A percentile compares a stretch with the other conserved stretches of the same genome.
Conservation (phyloP, 345 rosid genomes). For the Bretschneidera sinensis region DNA sequence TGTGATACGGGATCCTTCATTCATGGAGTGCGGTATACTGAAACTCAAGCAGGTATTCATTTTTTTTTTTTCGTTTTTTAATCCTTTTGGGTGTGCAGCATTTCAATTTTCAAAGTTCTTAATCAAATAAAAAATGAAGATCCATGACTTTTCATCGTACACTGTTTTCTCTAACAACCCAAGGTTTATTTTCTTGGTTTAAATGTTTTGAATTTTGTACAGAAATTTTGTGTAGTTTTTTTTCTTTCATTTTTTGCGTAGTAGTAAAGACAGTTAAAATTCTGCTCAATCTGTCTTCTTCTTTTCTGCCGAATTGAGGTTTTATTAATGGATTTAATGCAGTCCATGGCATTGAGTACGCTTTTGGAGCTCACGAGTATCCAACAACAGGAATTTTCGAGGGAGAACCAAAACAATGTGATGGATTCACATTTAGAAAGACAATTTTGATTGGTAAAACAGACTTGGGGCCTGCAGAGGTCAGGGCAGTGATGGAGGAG, state of each 20-base stretch:
- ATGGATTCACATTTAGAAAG: constrained; percentile 84
- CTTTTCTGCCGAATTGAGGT: not conserved
- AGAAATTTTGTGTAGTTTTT: not conserved
- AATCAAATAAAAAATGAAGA: too few relatives aligned
- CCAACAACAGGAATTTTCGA: constrained; percentile 94
- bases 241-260: not conserved
- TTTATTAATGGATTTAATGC: constrained; percentile 16
- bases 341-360: constrained; percentile 96
- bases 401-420: constrained; percentile 86
- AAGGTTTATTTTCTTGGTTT: not conserved
- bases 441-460: constrained; percentile 85
- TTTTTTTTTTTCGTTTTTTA: too few relatives aligned
- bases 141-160: too few relatives aligned
- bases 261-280: too few relatives aligned
- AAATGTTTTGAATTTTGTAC: not conserved
- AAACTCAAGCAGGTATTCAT: too few relatives aligned
- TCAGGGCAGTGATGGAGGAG: constrained; percentile 76
- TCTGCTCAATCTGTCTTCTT: too few relatives aligned
- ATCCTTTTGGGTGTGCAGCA: too few relatives aligned
- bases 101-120: too few relatives aligned
- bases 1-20: too few relatives aligned
- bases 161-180: not conserved
- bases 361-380: constrained; percentile 94
- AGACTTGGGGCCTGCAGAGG: constrained; percentile 54
- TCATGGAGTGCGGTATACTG: too few relatives aligned